phyloP scores from a whole-genome alignment of 2,329 filamentous ascomycete species.

The Hymenoscyphus linearis region DNA sequence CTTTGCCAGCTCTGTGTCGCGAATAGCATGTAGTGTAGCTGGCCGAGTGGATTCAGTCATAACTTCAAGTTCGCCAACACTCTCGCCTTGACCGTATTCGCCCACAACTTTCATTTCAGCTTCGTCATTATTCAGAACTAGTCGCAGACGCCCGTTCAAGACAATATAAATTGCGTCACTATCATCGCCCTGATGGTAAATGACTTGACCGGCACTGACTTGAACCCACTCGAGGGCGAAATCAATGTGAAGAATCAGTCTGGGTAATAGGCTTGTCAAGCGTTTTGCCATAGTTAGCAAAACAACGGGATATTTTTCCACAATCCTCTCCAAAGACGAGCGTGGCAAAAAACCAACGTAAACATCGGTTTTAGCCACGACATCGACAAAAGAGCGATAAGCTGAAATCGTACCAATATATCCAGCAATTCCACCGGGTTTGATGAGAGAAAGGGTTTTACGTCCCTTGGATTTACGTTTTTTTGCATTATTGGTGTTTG shows the following conservation, averaged over 20 bases:
- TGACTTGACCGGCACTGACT: slow-evolving; percentile 88
- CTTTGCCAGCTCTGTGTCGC: slow-evolving; percentile 92
- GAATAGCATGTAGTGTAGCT: slow-evolving; percentile 89
- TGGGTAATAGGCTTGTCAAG: slow-evolving; percentile 80
- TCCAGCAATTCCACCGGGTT: slow-evolving; percentile 87
- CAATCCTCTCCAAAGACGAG: slow-evolving; percentile 80
- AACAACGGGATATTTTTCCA: slow-evolving; percentile 87
- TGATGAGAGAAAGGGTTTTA: slow-evolving; percentile 80
- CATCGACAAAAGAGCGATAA: slow-evolving; percentile 92
- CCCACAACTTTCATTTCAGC: slow-evolving; percentile 81
- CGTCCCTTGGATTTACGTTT: slow-evolving; percentile 47
- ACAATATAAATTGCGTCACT: slow-evolving; percentile 99
- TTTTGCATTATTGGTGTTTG: slow-evolving; percentile 29
- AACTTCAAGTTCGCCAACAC: slow-evolving; percentile 93
- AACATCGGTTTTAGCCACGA: slow-evolving; percentile 95
- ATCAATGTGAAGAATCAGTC: slow-evolving; percentile 91
- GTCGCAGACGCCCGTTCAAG: slow-evolving; percentile 81
- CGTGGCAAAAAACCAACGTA: slow-evolving; percentile 94
- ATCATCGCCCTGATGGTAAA: slow-evolving; percentile 89
- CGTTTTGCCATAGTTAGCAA: slow-evolving; percentile 94
- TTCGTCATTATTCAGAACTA: slow-evolving; percentile 75
- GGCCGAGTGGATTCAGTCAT: slow-evolving; percentile 90
- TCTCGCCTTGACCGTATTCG: slow-evolving; percentile 95
- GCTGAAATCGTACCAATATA: slow-evolving; percentile 94
- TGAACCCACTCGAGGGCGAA: slow-evolving; percentile 98